phyloP scores from a whole-genome alignment of 2,329 filamentous ascomycete species.

The Apiospora arundinis region DNA sequence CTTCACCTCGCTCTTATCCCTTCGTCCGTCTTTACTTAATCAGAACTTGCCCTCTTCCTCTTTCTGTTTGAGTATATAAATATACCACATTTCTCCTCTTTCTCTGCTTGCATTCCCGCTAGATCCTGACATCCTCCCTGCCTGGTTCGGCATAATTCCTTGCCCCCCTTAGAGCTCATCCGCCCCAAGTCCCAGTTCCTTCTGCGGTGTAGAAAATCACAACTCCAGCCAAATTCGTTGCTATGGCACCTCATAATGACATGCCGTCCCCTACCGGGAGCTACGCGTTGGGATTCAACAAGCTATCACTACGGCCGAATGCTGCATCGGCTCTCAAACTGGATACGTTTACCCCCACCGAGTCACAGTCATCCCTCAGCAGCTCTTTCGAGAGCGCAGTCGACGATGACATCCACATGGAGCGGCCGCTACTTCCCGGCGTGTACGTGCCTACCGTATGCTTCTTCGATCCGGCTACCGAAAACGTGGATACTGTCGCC shows the following conservation, averaged over 20 bases:
- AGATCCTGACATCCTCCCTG: background rate
- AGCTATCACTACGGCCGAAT: conserved; percentile 35
- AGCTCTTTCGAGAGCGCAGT: conserved; percentile 40
- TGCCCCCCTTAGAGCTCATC: background rate
- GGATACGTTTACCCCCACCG: conserved; percentile 28
- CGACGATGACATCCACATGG: conserved; percentile 34
- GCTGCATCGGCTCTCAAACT: conserved; percentile 26
- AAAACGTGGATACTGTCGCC: conserved; percentile 70
- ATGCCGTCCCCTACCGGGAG: conserved; percentile 43
- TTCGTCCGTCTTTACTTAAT: background rate
- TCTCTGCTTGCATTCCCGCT: background rate
- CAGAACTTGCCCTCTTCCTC: background rate
- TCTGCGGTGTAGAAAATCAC: background rate
- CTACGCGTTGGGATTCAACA: conserved; percentile 39
- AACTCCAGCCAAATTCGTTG: background rate
- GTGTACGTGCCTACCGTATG: conserved; percentile 78
- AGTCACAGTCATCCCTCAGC: conserved; percentile 30
- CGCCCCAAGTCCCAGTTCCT: background rate
- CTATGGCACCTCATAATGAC: conserved; percentile 47
- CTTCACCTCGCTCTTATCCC: background rate
- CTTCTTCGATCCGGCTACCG: conserved; percentile 70
- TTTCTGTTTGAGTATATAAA: background rate
- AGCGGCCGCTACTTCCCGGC: conserved; percentile 53
- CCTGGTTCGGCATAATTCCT: background rate
- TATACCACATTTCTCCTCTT: background rate